Evolutionary conservation across 2,329 filamentous ascomycete genomes (phyloP).

Genomic region (Neophaeococcomyces mojaviensis): DNA sequence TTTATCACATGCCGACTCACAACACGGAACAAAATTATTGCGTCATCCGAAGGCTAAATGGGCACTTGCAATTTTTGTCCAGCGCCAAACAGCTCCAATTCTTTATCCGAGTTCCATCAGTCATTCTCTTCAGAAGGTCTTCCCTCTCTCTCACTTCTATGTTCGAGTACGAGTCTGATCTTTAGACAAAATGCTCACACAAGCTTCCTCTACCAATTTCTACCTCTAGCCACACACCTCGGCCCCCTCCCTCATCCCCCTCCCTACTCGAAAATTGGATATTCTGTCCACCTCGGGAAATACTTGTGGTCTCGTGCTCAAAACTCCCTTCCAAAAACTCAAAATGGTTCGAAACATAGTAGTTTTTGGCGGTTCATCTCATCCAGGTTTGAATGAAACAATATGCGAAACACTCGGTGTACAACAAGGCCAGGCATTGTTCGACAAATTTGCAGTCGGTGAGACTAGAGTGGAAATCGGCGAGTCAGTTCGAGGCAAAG

Average conservation of each 20-base stretch:
- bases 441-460: slow-evolving; percentile 88
- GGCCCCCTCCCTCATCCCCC: too few species aligned
- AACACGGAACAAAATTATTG: too few species aligned
- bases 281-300: not conserved
- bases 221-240: too few species aligned
- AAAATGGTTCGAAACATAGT: slow-evolving; percentile 91
- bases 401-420: slow-evolving; percentile 87
- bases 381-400: slow-evolving; percentile 76
- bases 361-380: slow-evolving; percentile 85
- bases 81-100: slow-evolving; percentile 76
- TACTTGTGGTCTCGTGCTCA: slow-evolving; percentile 3
- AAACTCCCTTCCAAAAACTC: slow-evolving; percentile 1
- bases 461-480: slow-evolving; percentile 93
- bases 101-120: too few species aligned
- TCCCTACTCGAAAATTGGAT: too few species aligned
- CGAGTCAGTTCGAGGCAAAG: slow-evolving; percentile 93
- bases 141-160: too few species aligned
- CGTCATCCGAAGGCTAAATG: too few species aligned
- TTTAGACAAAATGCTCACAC: too few species aligned
- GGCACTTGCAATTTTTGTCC: slow-evolving; percentile 37
- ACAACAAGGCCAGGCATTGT: slow-evolving; percentile 71
- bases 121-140: too few species aligned
- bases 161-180: too few species aligned
- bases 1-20: too few species aligned
- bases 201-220: too few species aligned